Evolutionary conservation across 2,329 filamentous ascomycete species (phyloP), one percentile per base, ranked within the genome.

Genomic region (Fonsecaea nubica): DNA sequence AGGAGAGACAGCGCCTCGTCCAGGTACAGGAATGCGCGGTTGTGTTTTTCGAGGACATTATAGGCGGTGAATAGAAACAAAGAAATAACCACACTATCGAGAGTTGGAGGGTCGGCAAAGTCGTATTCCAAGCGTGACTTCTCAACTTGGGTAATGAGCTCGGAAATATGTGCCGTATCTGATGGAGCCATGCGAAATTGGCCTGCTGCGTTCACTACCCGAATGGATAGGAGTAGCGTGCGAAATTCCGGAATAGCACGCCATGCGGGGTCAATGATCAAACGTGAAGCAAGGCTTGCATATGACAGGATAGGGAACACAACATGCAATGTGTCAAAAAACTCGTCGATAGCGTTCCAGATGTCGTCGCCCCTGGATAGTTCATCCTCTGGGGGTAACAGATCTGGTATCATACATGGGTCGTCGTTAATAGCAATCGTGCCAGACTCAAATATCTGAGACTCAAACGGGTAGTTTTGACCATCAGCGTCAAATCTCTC

Each of bases 1-100:
- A 66, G 10, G 8, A 66, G 55, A 12, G 64, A 62, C 13, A 58
- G 18, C 3, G 59, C 59, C 54, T 66, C 64, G 25, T 66, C 64
- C 5, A 66, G 35, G 21, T 63, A 66, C n/a, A 66, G 25, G 30
- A 66, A 66, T 4, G 64, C 58, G 18, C 64, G 64, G 15, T 42
- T 60, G 36, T 66, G 64, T n/a, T 55, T 66, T 38, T 59, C 64
- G 15, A 62, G 53, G 10, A 66, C 52, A 30, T 66, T 66, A 36
- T 63, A 63, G 12, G 59, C 53, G 33, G 57, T 61, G 42, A 66
- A 66, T 8, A 66, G 40, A 38, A 66, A 63, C 9, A 61, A 36
- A 10, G 64, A 66, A 36, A 40, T 12, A 21, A 58, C 53, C 25
- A 66, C 64, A 8, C 21, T 55, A n/a, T 66, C 64, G 13, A 66